Evolutionary conservation across 1,284 basidiomycete species (phyloP), one percentile per base, ranked within the genome.

Genomic region (Tylopilus sp.): DNA sequence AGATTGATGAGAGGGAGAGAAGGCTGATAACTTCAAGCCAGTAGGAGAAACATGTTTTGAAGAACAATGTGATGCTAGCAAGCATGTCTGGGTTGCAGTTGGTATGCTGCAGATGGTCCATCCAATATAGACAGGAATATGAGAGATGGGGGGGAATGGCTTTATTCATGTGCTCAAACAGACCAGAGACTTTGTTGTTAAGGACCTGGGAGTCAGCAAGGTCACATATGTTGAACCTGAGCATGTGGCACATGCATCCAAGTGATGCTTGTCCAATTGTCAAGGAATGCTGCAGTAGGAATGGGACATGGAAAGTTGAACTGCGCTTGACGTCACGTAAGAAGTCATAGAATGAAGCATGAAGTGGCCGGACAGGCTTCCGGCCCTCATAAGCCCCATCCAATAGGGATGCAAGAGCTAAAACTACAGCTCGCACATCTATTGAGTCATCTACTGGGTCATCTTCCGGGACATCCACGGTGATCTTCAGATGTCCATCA

Each of bases 161-260:
- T 16, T 24, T 5, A 4, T 39, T 24, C 36, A 55, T n/a, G 2
- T 10, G 22, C n/a, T 12, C 9, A 12, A n/a, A 7, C 19, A 55
- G 36, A 22, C 24, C 54, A 39, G 36, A 36, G 22, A 55, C 6
- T 15, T 36, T 36, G n/a, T 19, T 19, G 33, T 55, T 55, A 15
- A 22, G n/a, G 36, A 55, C 12, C 24, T 12, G 54, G 33, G 54
- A 36, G n/a, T 55, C 36, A 29, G 36, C 26, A n/a, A 55, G 36
- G 54, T 24, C 33, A 55, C 54, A 55, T 8, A 55, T 55, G 36
- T 55, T 55, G 54, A 55, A 55, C 54, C 26, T 55, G 54, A 55
- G 54, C 54, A 55, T 55, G 18, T 6, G 36, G 6, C n/a, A 13
- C 54, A 55, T 55, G 54, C 54, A 55, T 13, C 6, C 24, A 13